Evolutionary conservation across 441 rosid genomes (phyloP).

Genomic region (Pelargonium fulgidum): DNA sequence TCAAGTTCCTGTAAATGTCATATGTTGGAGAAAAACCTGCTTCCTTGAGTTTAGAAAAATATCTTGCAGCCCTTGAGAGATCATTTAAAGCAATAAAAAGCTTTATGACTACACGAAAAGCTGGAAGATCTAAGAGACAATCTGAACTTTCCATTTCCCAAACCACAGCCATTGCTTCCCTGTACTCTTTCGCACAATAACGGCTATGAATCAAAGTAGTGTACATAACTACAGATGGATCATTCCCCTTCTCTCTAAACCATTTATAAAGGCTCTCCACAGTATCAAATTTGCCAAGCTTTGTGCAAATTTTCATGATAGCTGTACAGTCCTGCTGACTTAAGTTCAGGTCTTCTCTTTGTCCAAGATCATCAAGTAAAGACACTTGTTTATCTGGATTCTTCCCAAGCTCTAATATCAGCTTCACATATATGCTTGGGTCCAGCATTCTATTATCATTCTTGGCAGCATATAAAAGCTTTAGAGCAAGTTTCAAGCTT

Average conservation of each 20-base stretch:
- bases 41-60: constrained; percentile 75
- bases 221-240: constrained; percentile 67
- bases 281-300: constrained; percentile 44
- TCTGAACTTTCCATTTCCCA: constrained; percentile 85
- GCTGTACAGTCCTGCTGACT: constrained; percentile 73
- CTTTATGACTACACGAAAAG: constrained; percentile 69
- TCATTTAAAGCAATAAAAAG: constrained; percentile 72
- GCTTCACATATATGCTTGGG: constrained; percentile 53
- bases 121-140: constrained; percentile 77
- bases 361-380: constrained; percentile 59
- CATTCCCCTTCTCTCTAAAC: constrained; percentile 56
- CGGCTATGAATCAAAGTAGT: constrained; percentile 76
- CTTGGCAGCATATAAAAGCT: constrained; percentile 50
- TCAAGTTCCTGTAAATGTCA: constrained; percentile 53
- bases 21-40: constrained; percentile 75
- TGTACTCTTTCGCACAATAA: constrained; percentile 45
- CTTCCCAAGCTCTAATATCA: constrained; percentile 62
- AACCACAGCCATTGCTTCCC: constrained; percentile 69
- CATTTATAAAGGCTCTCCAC: constrained; percentile 61
- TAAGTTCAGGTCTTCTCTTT: constrained; percentile 55
- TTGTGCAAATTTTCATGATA: constrained; percentile 70
- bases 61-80: constrained; percentile 62
- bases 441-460: constrained; percentile 47
- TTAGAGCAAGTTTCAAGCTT: constrained; percentile 57
- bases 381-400: constrained; percentile 55